phyloP scores from a whole-genome alignment of 768 basidiomycete species.

The Cystofilobasidium macerans region DNA sequence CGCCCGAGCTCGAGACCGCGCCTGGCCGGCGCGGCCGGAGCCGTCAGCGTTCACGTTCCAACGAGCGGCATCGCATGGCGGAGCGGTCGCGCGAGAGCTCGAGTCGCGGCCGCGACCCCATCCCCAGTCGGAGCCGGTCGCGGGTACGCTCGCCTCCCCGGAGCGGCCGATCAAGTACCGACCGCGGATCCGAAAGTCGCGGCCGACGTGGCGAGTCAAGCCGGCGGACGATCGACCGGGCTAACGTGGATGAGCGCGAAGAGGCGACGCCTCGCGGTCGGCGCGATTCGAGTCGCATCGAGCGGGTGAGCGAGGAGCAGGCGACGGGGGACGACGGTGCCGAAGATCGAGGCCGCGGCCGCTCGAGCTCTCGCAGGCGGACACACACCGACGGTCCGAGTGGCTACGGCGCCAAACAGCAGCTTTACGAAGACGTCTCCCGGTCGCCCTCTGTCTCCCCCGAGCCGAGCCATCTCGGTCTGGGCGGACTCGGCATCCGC shows the following conservation, averaged over 20 bases:
- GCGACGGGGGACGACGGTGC: neutral
- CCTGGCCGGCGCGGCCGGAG: conserved; percentile 2
- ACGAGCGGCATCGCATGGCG: neutral
- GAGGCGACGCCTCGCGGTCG: conserved; percentile 6
- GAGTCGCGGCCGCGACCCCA: conserved; percentile 1
- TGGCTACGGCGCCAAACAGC: no score
- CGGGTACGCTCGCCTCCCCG: neutral
- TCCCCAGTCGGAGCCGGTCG: conserved; percentile 7
- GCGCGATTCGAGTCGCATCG: neutral
- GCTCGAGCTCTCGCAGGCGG: neutral
- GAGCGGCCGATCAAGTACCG: conserved; percentile 1
- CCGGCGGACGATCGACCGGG: neutral
- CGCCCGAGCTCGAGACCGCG: neutral
- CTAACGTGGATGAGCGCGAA: neutral
- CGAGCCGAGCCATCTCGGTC: neutral
- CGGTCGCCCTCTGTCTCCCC: conserved; percentile 4
- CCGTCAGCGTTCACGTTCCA: neutral
- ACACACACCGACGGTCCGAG: conserved; percentile 1
- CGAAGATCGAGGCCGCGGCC: neutral
- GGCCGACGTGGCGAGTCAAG: conserved; percentile 1
- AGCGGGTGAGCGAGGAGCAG: neutral
- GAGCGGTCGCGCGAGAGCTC: neutral
- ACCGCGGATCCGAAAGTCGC: conserved; percentile 1
- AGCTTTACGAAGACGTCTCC: conserved; percentile 2
- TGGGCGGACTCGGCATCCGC: conserved; percentile 4